Evolutionary conservation across 768 basidiomycete species (phyloP), one percentile per base, ranked within the genome.

Genomic region (Mycena galopus): DNA sequence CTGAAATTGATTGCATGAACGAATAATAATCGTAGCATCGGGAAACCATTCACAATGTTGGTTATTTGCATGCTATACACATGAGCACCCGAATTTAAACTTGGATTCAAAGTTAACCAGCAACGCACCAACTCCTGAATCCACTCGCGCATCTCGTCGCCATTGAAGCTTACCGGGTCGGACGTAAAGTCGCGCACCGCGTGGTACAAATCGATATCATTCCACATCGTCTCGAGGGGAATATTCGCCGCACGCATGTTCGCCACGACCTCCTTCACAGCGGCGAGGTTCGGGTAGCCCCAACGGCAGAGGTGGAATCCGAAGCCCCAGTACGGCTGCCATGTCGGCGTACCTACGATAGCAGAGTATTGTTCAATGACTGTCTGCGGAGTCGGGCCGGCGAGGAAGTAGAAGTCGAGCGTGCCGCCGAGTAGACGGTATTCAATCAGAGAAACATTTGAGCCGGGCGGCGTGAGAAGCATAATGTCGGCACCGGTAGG

Each of bases 151-250:
- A 92, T 80, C 71, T 90, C 87, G n/a, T 87, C 85, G 17, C 78
- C 82, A 8, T 92, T 90, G 83, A 89, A 94, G 57, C 84, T 87
- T 33, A 89, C 86, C 17, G 92, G 92, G 77, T 93, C 92, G 9
- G 87, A 81, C 5, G 92, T 94, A 73, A 93, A 93, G 79, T 92
- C 92, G 19, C 93, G 86, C 39, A 87, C 83, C 32, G 91, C 88
- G 75, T 93, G 89, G 75, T 92, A 93, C 61, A 93, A 72, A 80
- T 94, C 92, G 71, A 94, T 92, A 75, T 93, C 93, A 76, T 91
- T 93, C 93, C 93, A 94, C 86, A 92, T 92, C 55, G 90, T 92
- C 92, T 96, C 94, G 7, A 95, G 85, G 19, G 94, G 94, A 69
- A 96, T 89, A 62, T 89, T 85, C 0, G 93, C 92, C 23, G 86